Evolutionary conservation across 2,329 filamentous ascomycete genomes (phyloP).

Genomic region (Trichophyton mentagrophytes): DNA sequence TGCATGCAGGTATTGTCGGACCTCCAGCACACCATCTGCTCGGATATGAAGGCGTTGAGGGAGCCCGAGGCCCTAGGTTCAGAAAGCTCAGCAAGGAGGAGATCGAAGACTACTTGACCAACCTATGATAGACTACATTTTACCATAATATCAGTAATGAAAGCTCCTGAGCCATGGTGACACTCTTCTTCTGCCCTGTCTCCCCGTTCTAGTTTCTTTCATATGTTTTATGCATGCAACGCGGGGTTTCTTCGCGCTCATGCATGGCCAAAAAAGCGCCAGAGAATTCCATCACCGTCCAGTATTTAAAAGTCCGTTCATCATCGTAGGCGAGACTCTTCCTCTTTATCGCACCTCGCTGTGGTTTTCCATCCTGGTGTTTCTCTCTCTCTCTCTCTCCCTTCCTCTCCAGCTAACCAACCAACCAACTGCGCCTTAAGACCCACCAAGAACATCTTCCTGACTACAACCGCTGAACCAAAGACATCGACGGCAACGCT

Average conservation of each 20-base stretch:
- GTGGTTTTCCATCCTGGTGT: neutral
- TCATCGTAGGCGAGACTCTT: neutral
- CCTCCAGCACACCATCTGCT: constrained; percentile 86
- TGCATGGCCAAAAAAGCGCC: neutral
- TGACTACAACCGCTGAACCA: neutral
- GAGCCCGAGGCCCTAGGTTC: constrained; percentile 32
- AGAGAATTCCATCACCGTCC: neutral
- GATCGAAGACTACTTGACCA: constrained; percentile 98
- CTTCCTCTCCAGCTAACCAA: neutral
- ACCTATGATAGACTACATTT: constrained; percentile 52
- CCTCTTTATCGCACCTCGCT: neutral
- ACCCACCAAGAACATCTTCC: neutral
- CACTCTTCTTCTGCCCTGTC: neutral
- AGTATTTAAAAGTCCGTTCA: neutral
- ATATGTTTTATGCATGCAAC: neutral
- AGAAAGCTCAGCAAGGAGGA: constrained; percentile 80
- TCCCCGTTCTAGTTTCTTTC: neutral
- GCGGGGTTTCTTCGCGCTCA: neutral
- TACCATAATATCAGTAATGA: constrained; percentile 1
- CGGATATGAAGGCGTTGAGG: constrained; percentile 51
- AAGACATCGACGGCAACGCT: neutral
- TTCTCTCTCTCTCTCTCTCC: neutral
- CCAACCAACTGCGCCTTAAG: neutral
- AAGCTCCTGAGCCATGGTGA: neutral
- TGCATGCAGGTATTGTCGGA: constrained; percentile 67